Evolutionary conservation across 2,329 filamentous ascomycete species (phyloP), one percentile per base, ranked within the genome.

Genomic region (Arthrobotrys pseudoclavata): DNA sequence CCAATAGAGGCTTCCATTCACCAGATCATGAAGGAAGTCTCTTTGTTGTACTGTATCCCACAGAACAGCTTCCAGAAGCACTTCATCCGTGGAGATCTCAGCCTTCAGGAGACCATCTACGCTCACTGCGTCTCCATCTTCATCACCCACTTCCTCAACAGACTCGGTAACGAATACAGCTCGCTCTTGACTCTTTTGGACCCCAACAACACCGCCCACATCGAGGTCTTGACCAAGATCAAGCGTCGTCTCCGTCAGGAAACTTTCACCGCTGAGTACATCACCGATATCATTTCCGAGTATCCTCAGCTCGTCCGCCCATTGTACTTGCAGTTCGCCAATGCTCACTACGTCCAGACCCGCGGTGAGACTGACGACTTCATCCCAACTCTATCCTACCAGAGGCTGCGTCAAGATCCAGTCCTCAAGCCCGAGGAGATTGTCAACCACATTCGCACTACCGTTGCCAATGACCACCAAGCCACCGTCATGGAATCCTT

Each of bases 21-120:
- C 85, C 96, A 99, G 85, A 97, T 99, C 86, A 97, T 96, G 86
- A 98, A 98, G 88, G 96, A 99, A 84, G 91, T 97, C 62, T 98
- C 96, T 1, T 88, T 99, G 74, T 87, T 99, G 18, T 99, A 98
- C 89, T 99, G 96, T 84, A 92, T 99, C 80, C 96, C 96, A 13
- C 95, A 97, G 84, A 99, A 97, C 87, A 96, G 94, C 85, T 93
- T 99, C 84, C 95, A 97, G 85, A 86, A 88, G 74, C 89, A 97
- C 81, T 99, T 99, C 84, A 92, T 92, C 62, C 90, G 89, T 15
- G 94, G 94, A 61, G 89, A 91, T 81, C 87, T 99, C 80, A 97
- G 94, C 83, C 87, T 99, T 63, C 96, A 99, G 84, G 96, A 99
- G 86, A 94, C 95, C 12, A 94, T 97, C 82, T 99, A 99, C 83